These are phyloP conservation scores for Talaromyces pinophilus DNA, from an alignment of 2,329 filamentous ascomycete genomes.

Conservation along the genomic window DNA sequence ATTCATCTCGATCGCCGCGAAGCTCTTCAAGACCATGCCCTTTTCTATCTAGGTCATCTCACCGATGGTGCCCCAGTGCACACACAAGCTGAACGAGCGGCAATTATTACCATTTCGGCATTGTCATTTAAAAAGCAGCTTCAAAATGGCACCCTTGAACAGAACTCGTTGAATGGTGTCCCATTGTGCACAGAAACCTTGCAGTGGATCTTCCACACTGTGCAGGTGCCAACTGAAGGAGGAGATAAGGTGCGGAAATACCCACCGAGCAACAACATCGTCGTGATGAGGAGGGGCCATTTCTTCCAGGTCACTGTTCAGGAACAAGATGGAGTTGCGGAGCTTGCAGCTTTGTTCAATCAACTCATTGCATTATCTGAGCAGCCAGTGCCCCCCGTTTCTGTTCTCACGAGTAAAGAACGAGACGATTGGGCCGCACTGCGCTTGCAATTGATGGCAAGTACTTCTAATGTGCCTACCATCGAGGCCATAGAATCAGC, in stretches of 20 bases:
- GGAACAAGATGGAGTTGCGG: not conserved
- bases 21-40: not conserved
- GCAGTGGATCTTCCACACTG: slow-evolving; percentile 3
- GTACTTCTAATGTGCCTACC: not conserved
- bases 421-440: not conserved
- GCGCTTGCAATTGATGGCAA: not conserved
- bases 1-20: not conserved
- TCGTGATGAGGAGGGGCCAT: slow-evolving; percentile 5
- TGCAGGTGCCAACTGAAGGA: not conserved
- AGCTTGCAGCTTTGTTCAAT: not conserved
- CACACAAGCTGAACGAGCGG: slow-evolving; percentile 8
- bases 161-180: not conserved
- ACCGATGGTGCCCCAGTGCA: not conserved
- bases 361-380: not conserved
- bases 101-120: slow-evolving; percentile 6
- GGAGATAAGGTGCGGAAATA: slow-evolving; percentile 2
- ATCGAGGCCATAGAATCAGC: not conserved
- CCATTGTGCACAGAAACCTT: slow-evolving; percentile 6
- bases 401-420: not conserved
- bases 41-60: not conserved
- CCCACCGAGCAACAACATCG: not conserved
- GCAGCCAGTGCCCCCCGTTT: not conserved
- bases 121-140: slow-evolving; percentile 1
- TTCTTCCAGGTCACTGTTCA: slow-evolving; percentile 1
- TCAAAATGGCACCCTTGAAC: not conserved